Evolutionary conservation across 164 flowering plant species (phyloP), one percentile per base, ranked within the genome.

Genomic region (Nymphaea colorata): DNA sequence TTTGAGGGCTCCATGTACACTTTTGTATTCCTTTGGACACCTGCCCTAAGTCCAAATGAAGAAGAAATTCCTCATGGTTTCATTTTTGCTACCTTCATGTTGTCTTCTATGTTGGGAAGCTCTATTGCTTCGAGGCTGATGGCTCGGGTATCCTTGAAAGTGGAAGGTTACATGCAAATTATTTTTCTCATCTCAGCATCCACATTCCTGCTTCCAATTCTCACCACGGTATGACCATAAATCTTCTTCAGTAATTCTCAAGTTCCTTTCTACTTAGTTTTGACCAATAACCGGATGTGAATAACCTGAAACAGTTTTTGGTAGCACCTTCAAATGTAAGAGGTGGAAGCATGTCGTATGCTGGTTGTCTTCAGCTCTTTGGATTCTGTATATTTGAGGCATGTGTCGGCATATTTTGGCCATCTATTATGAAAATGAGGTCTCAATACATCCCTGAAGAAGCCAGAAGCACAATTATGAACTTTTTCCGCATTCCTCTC

Each of bases 1-100:
- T 94, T 94, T 81, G 98, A 93, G 81, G 98, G 97, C 67, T 94
- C 97, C 17, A 94, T 94, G 98, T 93, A 93, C 70, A 94, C 97
- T 11, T 94, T 94, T 80, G 98, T 94, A 65, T 94, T 94, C 74
- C 87, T 94, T 1, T 94, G 98, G 98, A 94, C 98, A 43, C 98
- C 98, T 72, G 98, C 98, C 67, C 75, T 93, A 71, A 91, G 97
- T 75, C 97, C 97, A 55, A 93, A 88, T 66, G 88, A 84, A 15
- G 98, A 93, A 75, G 98, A 93, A 0, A 91, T 94, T 73, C 98
- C 98, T 64, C 98, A 94, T 70, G 98, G 98, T 62, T 91, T 93
- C 74, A 88, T 93, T 68, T 93, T 93, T 72, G 96, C 98, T 3
- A 93, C 98, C 14, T 91, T 93, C 82, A 93, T 93, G 98, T 75